phyloP scores from a whole-genome alignment of 176 grass and related monocot species.

The Juncus effusus region DNA sequence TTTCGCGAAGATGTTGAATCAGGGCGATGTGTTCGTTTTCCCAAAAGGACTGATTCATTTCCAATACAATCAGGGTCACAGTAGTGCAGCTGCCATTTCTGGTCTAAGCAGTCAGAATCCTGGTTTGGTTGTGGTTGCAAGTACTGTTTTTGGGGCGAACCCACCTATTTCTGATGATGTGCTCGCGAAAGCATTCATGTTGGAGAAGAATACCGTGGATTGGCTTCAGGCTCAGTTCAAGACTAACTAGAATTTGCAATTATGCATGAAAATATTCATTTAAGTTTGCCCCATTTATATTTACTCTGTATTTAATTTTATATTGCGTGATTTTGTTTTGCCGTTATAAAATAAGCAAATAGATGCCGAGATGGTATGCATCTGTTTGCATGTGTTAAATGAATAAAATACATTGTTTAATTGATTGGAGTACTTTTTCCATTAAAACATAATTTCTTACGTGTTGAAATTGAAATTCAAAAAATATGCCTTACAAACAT shows the following conservation, averaged over 20 bases:
- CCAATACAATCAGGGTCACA: constrained; percentile 29
- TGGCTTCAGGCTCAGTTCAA: constrained; percentile 22
- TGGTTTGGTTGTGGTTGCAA: not conserved
- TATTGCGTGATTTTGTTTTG: too few species aligned
- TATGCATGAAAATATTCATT: not conserved
- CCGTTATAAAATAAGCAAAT: constrained; percentile 10
- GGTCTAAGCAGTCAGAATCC: constrained; percentile 19
- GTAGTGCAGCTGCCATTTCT: constrained; percentile 18
- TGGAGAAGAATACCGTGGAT: too few species aligned
- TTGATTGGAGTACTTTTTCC: too few species aligned
- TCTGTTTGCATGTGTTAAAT: constrained; percentile 14
- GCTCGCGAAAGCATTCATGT: too few species aligned
- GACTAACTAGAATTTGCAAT: not conserved
- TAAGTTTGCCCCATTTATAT: not conserved
- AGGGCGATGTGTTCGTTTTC: constrained; percentile 34
- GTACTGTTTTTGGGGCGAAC: constrained; percentile 18
- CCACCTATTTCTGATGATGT: not conserved
- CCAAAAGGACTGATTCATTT: constrained; percentile 34
- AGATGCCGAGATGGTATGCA: not conserved
- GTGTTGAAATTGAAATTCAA: too few species aligned
- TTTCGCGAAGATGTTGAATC: constrained; percentile 33
- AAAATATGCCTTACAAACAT: too few species aligned
- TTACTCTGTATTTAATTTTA: too few species aligned
- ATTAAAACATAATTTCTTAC: too few species aligned
- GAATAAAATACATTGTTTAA: constrained; percentile 5